These are phyloP conservation scores for Cucurbita ficifolia DNA, from an alignment of 306 rosid species.

Conservation along the genomic window DNA sequence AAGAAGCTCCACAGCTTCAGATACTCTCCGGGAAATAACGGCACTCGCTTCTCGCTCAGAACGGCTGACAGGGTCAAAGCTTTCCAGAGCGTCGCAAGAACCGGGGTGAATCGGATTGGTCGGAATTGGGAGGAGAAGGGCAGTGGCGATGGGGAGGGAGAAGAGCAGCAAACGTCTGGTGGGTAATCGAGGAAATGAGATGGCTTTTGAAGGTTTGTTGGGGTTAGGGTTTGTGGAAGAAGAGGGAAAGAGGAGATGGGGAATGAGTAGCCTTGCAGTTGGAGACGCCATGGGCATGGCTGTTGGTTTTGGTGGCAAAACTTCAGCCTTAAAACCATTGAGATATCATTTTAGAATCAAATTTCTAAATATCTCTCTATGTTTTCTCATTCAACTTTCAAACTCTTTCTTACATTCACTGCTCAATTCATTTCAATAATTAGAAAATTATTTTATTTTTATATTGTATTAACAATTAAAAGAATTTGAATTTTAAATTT, in stretches of 20 bases:
- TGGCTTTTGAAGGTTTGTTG: slow-evolving; percentile 9
- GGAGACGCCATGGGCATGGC: slow-evolving; percentile 19
- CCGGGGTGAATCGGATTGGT: not conserved
- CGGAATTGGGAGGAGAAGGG: slow-evolving; percentile 24
- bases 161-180: slow-evolving; percentile 43
- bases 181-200: slow-evolving; percentile 9
- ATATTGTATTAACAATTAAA: too few relatives aligned
- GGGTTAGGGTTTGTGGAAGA: slow-evolving; percentile 8
- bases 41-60: slow-evolving; percentile 43
- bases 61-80: slow-evolving; percentile 38
- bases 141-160: slow-evolving; percentile 28
- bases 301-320: slow-evolving; percentile 9
- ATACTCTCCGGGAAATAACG: slow-evolving; percentile 31
- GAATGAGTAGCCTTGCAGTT: slow-evolving; percentile 30
- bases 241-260: slow-evolving; percentile 16
- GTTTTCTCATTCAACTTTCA: not conserved
- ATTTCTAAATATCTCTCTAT: too few relatives aligned
- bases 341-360: not conserved
- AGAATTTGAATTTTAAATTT: too few relatives aligned
- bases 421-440: too few relatives aligned
- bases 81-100: slow-evolving; percentile 13
- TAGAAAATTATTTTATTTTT: too few relatives aligned
- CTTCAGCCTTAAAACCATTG: not conserved
- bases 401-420: not conserved
- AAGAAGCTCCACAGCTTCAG: slow-evolving; percentile 48